A percentile compares a stretch with the other conserved stretches of the same genome.
These are phyloP conservation scores for Agaricus blazei DNA, from an alignment of 768 basidiomycete genomes.

Conservation along the genomic window DNA sequence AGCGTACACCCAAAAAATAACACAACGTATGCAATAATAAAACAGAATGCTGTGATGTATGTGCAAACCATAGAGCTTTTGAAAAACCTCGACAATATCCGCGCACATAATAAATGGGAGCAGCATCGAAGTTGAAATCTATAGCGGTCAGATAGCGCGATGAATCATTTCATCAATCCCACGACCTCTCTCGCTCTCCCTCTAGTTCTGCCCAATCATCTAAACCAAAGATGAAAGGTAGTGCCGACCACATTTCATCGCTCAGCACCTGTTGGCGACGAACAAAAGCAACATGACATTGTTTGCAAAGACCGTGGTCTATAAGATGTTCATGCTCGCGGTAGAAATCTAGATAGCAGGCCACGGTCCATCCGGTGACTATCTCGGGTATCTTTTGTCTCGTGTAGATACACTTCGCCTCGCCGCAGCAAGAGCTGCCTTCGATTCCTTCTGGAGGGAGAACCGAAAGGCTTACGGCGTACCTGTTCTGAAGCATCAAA, in stretches of 20 bases:
- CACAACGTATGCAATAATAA: neutral
- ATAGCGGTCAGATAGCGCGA: neutral
- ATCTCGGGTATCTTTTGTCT: constrained; percentile 20
- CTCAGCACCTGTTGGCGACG: constrained; percentile 16
- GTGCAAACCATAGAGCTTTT: neutral
- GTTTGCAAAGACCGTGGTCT: constrained; percentile 18
- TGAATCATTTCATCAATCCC: constrained; percentile 14
- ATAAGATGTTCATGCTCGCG: constrained; percentile 22
- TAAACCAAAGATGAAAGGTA: constrained; percentile 26
- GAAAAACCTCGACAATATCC: neutral
- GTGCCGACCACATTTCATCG: constrained; percentile 25
- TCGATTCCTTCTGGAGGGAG: constrained; percentile 13
- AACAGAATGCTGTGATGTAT: no score
- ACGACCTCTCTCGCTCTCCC: constrained; percentile 13
- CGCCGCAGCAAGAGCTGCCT: constrained; percentile 10
- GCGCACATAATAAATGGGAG: neutral
- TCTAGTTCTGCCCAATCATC: constrained; percentile 25
- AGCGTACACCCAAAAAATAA: neutral
- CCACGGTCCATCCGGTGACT: constrained; percentile 24
- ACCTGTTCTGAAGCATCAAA: constrained; percentile 17
- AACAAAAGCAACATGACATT: constrained; percentile 16
- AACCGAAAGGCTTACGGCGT: neutral
- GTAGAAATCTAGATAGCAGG: constrained; percentile 27
- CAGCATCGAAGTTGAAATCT: neutral
- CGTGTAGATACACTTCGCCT: constrained; percentile 13